Evolutionary conservation across 1,139 yeast genomes (phyloP), one percentile per base, ranked within the genome.

Genomic region (Petasospora fabianii): DNA sequence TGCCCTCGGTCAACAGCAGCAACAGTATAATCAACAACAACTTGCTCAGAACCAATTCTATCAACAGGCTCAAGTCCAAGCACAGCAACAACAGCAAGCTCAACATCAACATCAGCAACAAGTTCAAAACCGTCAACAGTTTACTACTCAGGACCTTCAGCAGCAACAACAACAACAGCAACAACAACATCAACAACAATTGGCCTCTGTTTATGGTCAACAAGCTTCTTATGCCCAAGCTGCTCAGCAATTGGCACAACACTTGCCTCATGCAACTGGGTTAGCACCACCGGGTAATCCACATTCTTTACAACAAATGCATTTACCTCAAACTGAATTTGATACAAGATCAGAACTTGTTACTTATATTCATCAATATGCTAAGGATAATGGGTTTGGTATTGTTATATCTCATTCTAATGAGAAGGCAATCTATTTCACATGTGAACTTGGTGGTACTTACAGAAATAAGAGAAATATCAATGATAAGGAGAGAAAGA

Each of bases 371-470:
- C 58, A 53, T 34, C 50, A 44, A 22, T 54, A 53, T 34, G 58
- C 58, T 12, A 52, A 54, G 42, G 53, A 51, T 19, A 53, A 54
- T 34, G 58, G 58, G 5, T 54, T 54, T 30, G 58, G 58, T 43
- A 54, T 54, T 33, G 58, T 54, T 17, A 54, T 54, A 29, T 54
- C 58, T n/a, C 58, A 54, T 31, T 54, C 58, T 2, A 54, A 54
- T 32, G 57, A 53, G 34, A 54, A 54, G 39, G 58, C 58, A 16
- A 54, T 54, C 35, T 54, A 54, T 34, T 54, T 54, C 40, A 54
- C 58, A 12, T 54, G 58, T 34, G 58, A 54, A 38, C 35, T 54
- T 3, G 58, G 58, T 38, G 58, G 58, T n/a, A 46, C 45, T 10
- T 54, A 54, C 40, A 47, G 58, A 46, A 54, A 54, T 36, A 54